A percentile compares a stretch with the other conserved stretches of the same genome.
phyloP scores from a whole-genome alignment of 73 alveolate genomes.

The Symbiodinium natans region DNA sequence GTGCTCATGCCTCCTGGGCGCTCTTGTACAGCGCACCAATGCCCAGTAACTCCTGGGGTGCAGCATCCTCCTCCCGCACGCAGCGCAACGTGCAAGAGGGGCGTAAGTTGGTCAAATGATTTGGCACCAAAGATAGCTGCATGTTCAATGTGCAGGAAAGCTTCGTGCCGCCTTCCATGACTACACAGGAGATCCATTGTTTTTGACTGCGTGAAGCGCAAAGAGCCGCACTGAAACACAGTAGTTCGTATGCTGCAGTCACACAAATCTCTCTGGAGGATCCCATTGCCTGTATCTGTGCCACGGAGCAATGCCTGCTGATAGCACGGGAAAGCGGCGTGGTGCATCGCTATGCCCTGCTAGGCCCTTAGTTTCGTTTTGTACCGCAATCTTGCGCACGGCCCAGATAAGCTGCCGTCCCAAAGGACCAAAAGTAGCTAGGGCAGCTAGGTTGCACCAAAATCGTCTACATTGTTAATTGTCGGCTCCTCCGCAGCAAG shows the following conservation, averaged over 20 bases:
- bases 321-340: constrained; percentile 98
- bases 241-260: neutral
- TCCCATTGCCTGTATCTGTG: constrained; percentile 98
- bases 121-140: too few species aligned
- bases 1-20: too few species aligned
- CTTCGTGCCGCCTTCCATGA: constrained; percentile 87
- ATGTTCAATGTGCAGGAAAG: neutral
- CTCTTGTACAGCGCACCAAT: too few species aligned
- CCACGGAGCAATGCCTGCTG: constrained; percentile 96
- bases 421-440: too few species aligned
- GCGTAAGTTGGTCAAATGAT: too few species aligned
- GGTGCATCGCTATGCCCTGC: constrained; percentile 97
- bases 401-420: too few species aligned
- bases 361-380: constrained; percentile 34
- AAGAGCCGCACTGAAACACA: constrained; percentile 77
- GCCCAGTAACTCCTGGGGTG: too few species aligned
- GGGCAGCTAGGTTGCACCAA: too few species aligned
- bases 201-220: neutral
- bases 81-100: too few species aligned
- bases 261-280: constrained; percentile 95
- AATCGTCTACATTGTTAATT: neutral
- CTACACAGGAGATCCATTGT: constrained; percentile 54
- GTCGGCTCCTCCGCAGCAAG: neutral
- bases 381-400: too few species aligned
- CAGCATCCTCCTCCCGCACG: too few species aligned